Percentiles rank a stretch among this genome's conserved stretches.
Conservation (phyloP, 441 rosid genomes). For the Gossypium aridum region DNA sequence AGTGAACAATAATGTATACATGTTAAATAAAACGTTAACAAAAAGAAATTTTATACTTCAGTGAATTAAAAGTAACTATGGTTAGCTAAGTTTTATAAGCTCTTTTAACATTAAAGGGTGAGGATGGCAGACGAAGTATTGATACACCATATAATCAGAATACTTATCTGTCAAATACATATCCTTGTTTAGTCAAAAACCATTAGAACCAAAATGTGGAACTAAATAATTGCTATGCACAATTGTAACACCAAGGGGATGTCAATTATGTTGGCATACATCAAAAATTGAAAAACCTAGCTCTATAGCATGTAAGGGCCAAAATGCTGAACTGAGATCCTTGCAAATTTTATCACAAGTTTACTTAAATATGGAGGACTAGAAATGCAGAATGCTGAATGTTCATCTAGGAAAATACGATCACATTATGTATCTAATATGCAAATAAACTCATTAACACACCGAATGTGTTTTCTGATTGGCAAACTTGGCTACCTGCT, state of each 20-base stretch:
- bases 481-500: slow-evolving; percentile 50
- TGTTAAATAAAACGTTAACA: neutral
- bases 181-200: neutral
- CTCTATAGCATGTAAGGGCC: neutral
- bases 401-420: neutral
- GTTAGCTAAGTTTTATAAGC: neutral
- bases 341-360: neutral
- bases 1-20: neutral
- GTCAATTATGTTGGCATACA: neutral
- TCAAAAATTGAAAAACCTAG: slow-evolving; percentile 2
- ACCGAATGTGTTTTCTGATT: neutral
- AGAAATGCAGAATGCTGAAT: neutral
- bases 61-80: neutral
- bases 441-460: neutral
- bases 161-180: neutral
- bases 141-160: neutral
- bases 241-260: neutral
- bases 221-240: neutral
- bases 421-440: neutral
- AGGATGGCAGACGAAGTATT: neutral
- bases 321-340: neutral
- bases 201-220: neutral
- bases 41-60: neutral
- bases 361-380: neutral
- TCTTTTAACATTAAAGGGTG: neutral